Evolutionary conservation across 2,329 filamentous ascomycete genomes (phyloP).

Genomic region (Thelonectria discophora): DNA sequence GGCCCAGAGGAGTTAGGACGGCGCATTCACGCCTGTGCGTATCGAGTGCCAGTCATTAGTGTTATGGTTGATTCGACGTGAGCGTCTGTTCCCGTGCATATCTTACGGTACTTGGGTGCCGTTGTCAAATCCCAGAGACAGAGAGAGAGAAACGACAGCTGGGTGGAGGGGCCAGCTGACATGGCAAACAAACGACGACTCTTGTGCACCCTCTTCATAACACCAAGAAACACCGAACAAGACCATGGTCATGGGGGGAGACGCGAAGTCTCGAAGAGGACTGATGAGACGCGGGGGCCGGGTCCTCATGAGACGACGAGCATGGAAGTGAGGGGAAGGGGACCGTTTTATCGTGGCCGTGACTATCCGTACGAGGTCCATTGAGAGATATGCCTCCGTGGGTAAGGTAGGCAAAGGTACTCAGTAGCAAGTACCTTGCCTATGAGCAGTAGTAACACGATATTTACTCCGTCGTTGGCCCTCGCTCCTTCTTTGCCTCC

Average conservation of each 20-base stretch:
- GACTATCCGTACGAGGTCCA: not conserved
- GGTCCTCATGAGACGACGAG: constrained; percentile 8
- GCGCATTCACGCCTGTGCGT: too few species aligned
- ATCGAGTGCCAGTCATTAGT: not conserved
- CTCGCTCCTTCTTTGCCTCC: not conserved
- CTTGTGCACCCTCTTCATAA: too few species aligned
- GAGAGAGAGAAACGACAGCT: not conserved
- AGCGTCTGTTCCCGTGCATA: not conserved
- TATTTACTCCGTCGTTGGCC: not conserved
- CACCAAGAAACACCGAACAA: too few species aligned
- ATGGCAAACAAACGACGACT: too few species aligned
- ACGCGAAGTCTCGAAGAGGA: constrained; percentile 5
- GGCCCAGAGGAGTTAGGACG: not conserved
- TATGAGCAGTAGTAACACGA: not conserved
- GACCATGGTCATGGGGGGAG: not conserved
- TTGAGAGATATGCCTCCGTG: not conserved
- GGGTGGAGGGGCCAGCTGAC: constrained; percentile 15
- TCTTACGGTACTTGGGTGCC: not conserved
- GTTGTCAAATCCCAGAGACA: not conserved
- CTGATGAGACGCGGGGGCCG: constrained; percentile 12
- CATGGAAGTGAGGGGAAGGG: constrained; percentile 6
- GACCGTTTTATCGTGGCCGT: not conserved
- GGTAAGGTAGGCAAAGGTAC: too few species aligned
- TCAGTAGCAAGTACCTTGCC: not conserved
- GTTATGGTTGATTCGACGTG: constrained; percentile 3